These are phyloP conservation scores for Mortierella sp. DNA, from an alignment of 371 early-diverging fungal genomes.

Conservation along the genomic window DNA sequence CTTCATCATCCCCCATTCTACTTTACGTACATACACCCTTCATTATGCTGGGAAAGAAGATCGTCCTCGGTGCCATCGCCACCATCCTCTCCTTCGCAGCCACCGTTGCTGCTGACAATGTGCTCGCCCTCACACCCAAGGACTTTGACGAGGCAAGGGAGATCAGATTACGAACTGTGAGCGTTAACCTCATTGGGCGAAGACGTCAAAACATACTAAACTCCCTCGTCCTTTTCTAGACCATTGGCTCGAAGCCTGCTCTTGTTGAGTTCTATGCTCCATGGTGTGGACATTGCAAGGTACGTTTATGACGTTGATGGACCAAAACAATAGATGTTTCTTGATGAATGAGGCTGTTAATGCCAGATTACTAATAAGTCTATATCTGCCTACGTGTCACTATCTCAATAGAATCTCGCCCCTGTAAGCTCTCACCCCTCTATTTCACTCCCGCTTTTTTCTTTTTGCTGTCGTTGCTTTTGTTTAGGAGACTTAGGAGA, in stretches of 20 bases:
- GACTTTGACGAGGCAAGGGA: conserved; percentile 47
- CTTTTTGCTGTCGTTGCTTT: no score
- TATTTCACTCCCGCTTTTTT: neutral
- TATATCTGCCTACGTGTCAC: conserved; percentile 12
- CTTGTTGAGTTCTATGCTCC: conserved; percentile 95
- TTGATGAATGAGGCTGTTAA: neutral
- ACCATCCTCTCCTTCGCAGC: conserved; percentile 35
- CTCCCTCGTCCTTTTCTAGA: conserved; percentile 15
- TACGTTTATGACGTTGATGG: neutral
- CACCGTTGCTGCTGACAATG: conserved; percentile 40
- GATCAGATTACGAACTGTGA: neutral
- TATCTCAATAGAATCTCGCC: conserved; percentile 41
- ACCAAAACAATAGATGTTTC: neutral
- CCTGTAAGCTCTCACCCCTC: no score
- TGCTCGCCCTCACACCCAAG: conserved; percentile 41
- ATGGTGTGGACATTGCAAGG: conserved; percentile 97
- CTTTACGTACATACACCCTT: neutral
- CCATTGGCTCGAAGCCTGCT: conserved; percentile 45
- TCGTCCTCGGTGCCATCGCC: conserved; percentile 50
- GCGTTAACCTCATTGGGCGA: neutral
- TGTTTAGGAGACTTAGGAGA: neutral
- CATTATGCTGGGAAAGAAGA: conserved; percentile 50
- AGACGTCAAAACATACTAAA: neutral
- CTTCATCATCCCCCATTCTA: conserved; percentile 11
- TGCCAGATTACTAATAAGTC: conserved; percentile 32